Percentiles rank a stretch among this genome's conserved stretches.
phyloP scores from a whole-genome alignment of 371 early-diverging fungal genomes.

The Ordospora colligata region DNA sequence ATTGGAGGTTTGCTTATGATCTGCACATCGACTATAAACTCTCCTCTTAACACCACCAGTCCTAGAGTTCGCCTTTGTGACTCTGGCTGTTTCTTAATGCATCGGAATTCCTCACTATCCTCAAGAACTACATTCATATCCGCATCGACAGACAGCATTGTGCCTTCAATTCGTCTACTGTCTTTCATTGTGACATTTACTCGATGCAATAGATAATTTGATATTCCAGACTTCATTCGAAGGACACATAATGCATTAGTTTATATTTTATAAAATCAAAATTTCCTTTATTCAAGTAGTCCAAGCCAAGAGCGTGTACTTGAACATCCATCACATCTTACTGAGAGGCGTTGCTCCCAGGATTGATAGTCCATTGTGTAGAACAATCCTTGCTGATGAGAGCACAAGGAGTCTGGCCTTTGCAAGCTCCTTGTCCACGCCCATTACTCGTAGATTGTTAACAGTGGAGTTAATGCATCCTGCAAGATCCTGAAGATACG shows the following conservation, averaged over 20 bases:
- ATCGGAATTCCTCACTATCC: conserved; percentile 19
- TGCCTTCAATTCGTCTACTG: conserved; percentile 14
- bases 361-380: conserved; percentile 69
- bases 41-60: conserved; percentile 1
- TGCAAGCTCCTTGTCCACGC: conserved; percentile 69
- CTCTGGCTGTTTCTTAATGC: background rate
- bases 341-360: conserved; percentile 71
- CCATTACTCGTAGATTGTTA: conserved; percentile 72
- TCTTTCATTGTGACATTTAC: conserved; percentile 18
- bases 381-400: conserved; percentile 66
- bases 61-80: background rate
- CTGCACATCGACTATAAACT: conserved; percentile 5
- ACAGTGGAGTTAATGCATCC: conserved; percentile 73
- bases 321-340: conserved; percentile 66
- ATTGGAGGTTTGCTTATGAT: background rate
- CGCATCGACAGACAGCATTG: background rate
- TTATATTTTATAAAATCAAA: background rate
- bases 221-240: background rate
- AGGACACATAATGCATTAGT: too few species aligned
- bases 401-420: conserved; percentile 70
- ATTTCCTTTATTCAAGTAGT: too few species aligned
- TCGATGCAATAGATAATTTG: conserved; percentile 3
- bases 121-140: conserved; percentile 15
- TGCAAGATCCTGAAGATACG: conserved; percentile 75
- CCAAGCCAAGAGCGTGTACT: background rate